Percentiles rank a stretch among this genome's conserved stretches.
Conservation (phyloP, 371 early-diverging fungal genomes). For the Mortierella sp. region DNA sequence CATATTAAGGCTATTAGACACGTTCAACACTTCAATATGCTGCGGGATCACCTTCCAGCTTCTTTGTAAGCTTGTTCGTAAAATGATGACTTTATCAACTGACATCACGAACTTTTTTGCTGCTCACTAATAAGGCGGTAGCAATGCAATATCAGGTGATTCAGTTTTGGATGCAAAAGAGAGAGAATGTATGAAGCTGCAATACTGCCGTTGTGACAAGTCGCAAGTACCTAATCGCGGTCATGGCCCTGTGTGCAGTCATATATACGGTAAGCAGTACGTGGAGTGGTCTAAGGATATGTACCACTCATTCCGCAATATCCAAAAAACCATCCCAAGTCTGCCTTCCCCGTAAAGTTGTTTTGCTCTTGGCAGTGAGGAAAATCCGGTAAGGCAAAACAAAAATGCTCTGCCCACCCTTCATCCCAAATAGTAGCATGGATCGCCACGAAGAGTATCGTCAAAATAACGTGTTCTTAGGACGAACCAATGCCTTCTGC, state of each 20-base stretch:
- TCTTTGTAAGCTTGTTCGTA: too few relatives aligned
- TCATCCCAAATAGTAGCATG: background rate
- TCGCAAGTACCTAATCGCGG: slow-evolving; percentile 52
- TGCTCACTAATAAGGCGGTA: too few relatives aligned
- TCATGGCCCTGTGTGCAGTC: slow-evolving; percentile 51
- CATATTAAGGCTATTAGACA: too few relatives aligned
- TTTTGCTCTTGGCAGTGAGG: background rate
- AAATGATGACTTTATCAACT: too few relatives aligned
- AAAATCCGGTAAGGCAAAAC: background rate
- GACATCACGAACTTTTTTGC: too few relatives aligned
- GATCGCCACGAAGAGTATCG: background rate
- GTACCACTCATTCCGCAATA: too few relatives aligned
- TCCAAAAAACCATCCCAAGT: background rate
- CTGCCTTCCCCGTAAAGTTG: too few relatives aligned
- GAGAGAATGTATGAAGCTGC: slow-evolving; percentile 27
- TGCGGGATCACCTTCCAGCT: too few relatives aligned
- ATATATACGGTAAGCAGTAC: too few relatives aligned
- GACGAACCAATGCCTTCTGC: too few relatives aligned
- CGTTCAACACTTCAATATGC: background rate
- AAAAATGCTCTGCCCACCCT: background rate
- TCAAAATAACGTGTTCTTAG: background rate
- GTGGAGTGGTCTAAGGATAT: background rate
- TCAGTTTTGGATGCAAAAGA: background rate
- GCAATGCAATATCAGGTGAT: too few relatives aligned
- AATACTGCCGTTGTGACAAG: slow-evolving; percentile 37